Base-by-base conservation (phyloP, 1,284 basidiomycete species). In the Microbotryum silenes-acaulis region DNA sequence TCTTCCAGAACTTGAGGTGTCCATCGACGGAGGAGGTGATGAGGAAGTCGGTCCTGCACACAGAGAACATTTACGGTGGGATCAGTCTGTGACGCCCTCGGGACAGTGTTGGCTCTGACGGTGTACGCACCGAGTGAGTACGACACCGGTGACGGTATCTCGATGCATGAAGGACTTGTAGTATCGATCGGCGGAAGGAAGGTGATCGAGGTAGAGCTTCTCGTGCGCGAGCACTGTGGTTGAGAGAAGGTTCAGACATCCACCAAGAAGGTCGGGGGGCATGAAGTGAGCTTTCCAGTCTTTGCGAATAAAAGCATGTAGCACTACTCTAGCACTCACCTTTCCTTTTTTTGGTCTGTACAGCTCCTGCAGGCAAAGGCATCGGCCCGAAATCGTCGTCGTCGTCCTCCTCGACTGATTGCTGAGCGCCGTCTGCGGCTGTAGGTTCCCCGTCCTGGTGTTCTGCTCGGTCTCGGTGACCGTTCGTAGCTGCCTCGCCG, bases 111-210 rank as follows among this genome's bases (percentile, higher is more conserved):
- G 44, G 18, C 47, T 54, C 23, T 9, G 37, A 57, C 42, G 27
- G 53, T 42, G 61, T 6, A 74, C 83, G 63, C 61, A 91, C 89
- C 83, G 87, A 20, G 91, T 93, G 70, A 90, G 84, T 23, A 87
- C 83, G 55, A 86, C 86, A 72, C 88, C 93, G 74, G 91, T 94
- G 69, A 98, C 81, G 21, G 85, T 83, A 71, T 98, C 94, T 56
- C 93, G 81, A 76, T 99, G 96, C 96, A 98, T 98, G 77, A 98
- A 96, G 64, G 89, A 93, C 79, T 94, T 92, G 79, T 86, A 87
- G 77, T 98, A 99, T 69, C 96, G 85, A 73, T 97, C 90, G 56
- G 91, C 84, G 71, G 84, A 84, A 1, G 96, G 96, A 31, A 99
- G 79, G 75, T 94, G 89, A 53, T 91, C 89, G 52, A 98, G 81